These are phyloP conservation scores for Aspergillus sergii DNA, from an alignment of 2,329 filamentous ascomycete genomes.

Conservation along the genomic window DNA sequence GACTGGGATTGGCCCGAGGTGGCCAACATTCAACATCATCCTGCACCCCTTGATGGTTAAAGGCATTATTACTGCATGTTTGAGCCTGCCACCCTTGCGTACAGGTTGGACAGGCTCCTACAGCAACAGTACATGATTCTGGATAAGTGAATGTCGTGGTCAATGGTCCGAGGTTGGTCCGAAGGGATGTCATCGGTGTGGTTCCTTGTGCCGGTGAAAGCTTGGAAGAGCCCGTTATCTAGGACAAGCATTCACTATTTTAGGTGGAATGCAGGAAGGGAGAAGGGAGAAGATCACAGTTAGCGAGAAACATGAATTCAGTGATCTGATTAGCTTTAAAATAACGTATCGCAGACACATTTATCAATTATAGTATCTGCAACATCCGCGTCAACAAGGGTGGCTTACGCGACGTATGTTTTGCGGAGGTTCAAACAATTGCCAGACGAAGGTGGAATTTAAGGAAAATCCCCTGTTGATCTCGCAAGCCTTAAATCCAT, in stretches of 20 bases:
- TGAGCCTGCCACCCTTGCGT: neutral
- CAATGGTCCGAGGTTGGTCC: neutral
- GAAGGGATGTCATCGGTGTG: neutral
- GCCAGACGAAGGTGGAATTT: neutral
- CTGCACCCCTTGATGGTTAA: neutral
- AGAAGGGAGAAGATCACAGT: neutral
- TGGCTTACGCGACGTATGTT: neutral
- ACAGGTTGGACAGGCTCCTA: neutral
- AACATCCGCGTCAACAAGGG: neutral
- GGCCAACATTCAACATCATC: neutral
- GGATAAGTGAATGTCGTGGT: neutral
- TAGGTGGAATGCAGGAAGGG: neutral
- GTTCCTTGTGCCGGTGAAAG: neutral
- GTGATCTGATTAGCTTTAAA: neutral
- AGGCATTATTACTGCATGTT: neutral
- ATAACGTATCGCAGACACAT: neutral
- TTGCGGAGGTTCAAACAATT: neutral
- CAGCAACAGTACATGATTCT: neutral
- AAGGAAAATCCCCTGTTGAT: neutral
- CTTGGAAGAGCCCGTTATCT: neutral
- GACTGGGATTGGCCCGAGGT: neutral
- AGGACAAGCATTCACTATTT: neutral
- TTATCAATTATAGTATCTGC: neutral
- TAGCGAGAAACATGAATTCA: neutral
- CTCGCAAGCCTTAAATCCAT: neutral